Base-by-base conservation (phyloP, 768 basidiomycete species). In the Lactarius evosmus region DNA sequence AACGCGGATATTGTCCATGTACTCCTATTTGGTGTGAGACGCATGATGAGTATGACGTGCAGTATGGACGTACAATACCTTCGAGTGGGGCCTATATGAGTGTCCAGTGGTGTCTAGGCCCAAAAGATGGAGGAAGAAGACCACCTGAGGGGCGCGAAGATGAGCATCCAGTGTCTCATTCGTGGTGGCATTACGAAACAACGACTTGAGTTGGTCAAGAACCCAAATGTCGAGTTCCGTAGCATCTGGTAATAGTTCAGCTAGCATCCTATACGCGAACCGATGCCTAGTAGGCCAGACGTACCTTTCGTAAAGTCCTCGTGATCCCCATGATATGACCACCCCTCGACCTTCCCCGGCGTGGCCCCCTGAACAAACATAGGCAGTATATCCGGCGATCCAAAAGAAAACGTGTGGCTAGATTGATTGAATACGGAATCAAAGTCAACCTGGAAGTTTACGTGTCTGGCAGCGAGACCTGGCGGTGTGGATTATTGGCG, bases 401-500 rank as follows among this genome's bases (percentile, higher is more conserved):
- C 93, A 63, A 95, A 94, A 1, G 89, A 88, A 71, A 85, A 95
- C 0, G 91, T 91, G 25, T 81, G 77, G 41, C 80, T 82, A 2
- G 91, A 92, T 69, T 86, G 88, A 70, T 94, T 95, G 74, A 95
- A 91, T 16, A 94, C 85, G 1, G 91, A 92, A 73, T 95, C 92
- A 71, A 95, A 94, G 69, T 92, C 84, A 56, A 94, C 78, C 74
- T 80, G 67, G 49, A 32, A 12, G 2, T 25, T 54, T 40, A 14
- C 6, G 22, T 19, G 51, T 22, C 17, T 36, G 62, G 1, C 49
- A 56, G 50, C 69, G 19, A 29, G 29, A 27, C 34, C 9, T 30
- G 27, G 30, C 12, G 12, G 17, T 7, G 19, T 19, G 46, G 33
- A 34, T 16, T 19, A n/a, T 46, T 22, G 12, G 56, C 66, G 36